A percentile compares a stretch with the other conserved stretches of the same genome.
Evolutionary conservation across 108 stramenopile genomes (phyloP).

Genomic region (Phaeodactylum tricornutum): DNA sequence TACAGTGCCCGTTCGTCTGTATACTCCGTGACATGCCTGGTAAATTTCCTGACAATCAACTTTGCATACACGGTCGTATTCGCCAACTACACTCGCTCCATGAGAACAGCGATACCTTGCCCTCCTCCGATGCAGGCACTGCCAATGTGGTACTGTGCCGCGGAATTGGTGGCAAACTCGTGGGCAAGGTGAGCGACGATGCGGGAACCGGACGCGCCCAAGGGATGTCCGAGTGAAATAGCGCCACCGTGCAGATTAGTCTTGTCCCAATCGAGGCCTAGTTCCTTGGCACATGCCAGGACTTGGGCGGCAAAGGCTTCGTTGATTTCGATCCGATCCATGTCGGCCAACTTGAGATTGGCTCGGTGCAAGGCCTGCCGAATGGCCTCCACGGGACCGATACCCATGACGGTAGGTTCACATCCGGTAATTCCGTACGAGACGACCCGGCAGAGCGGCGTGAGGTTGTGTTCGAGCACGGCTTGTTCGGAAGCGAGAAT

Average conservation of each 20-base stretch:
- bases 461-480: constrained; percentile 66
- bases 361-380: constrained; percentile 68
- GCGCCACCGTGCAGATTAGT: constrained; percentile 92
- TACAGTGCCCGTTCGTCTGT: no score
- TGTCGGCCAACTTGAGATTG: constrained; percentile 77
- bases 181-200: constrained; percentile 93
- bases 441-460: constrained; percentile 79
- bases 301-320: constrained; percentile 98
- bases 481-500: constrained; percentile 88
- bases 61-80: neutral
- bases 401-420: constrained; percentile 92
- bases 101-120: constrained; percentile 95
- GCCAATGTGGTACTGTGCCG: constrained; percentile 64
- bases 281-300: constrained; percentile 92
- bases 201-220: constrained; percentile 89
- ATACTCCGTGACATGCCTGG: no score
- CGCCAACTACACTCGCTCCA: constrained; percentile 58
- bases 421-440: constrained; percentile 77
- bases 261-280: constrained; percentile 87
- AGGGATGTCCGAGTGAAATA: constrained; percentile 89
- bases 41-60: neutral
- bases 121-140: constrained; percentile 99
- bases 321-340: constrained; percentile 97
- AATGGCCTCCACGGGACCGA: constrained; percentile 94
- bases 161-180: constrained; percentile 50